phyloP scores from a whole-genome alignment of 169 alveolate genomes.

The Plasmodium gaboni region DNA sequence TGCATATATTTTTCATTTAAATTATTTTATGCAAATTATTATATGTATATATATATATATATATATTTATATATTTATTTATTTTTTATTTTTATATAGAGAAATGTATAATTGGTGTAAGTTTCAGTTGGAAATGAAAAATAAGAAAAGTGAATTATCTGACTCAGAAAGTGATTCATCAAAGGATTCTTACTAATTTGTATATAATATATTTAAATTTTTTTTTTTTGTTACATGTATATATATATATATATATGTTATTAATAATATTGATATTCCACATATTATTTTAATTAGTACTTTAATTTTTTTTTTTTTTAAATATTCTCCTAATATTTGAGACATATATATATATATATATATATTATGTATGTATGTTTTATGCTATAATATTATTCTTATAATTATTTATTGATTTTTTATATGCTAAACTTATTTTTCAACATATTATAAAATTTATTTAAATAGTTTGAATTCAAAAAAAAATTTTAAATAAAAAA shows the following conservation, averaged over 20 bases:
- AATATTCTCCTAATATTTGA: neutral
- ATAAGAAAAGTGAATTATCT: slow-evolving; percentile 35
- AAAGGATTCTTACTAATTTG: slow-evolving; percentile 48
- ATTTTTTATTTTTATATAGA: slow-evolving; percentile 13
- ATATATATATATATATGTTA: neutral
- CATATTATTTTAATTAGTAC: neutral
- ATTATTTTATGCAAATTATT: neutral
- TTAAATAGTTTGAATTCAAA: no score
- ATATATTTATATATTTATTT: slow-evolving; percentile 9
- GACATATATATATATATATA: no score
- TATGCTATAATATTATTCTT: neutral
- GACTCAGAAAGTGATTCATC: slow-evolving; percentile 71
- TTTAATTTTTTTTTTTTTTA: neutral
- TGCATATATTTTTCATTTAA: neutral
- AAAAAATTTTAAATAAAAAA: no score
- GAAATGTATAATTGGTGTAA: slow-evolving; percentile 77
- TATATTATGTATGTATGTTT: no score
- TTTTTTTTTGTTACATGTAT: neutral
- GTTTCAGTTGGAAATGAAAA: slow-evolving; percentile 29
- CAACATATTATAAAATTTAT: neutral
- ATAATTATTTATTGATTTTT: neutral
- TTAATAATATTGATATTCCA: neutral
- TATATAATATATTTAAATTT: neutral
- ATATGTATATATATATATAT: slow-evolving; percentile 66
- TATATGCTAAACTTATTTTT: neutral